Conservation (phyloP, 164 flowering plant species). For the Buxus sempervirens region DNA sequence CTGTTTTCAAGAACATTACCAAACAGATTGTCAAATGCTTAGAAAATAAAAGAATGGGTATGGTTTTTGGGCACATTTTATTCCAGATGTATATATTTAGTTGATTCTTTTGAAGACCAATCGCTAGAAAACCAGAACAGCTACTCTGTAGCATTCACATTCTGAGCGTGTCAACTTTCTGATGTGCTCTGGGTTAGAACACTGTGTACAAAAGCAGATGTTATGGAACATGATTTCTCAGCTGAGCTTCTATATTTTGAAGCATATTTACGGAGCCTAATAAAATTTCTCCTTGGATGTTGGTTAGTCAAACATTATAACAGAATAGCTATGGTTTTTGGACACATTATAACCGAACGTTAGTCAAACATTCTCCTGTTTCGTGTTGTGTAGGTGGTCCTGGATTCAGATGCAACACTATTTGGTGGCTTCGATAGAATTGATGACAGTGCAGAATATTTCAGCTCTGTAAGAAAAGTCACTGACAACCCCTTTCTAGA, state of each 20-base stretch:
- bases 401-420: conserved; percentile 76
- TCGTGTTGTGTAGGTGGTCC: conserved; percentile 51
- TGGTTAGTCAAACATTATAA: not conserved
- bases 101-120: too few relatives aligned
- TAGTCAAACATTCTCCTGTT: not conserved
- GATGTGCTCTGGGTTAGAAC: too few relatives aligned
- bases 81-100: too few relatives aligned
- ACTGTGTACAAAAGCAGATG: not conserved
- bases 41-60: too few relatives aligned
- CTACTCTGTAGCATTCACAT: too few relatives aligned
- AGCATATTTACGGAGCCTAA: not conserved
- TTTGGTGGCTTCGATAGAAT: conserved; percentile 87
- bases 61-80: too few relatives aligned
- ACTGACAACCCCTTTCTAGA: not conserved
- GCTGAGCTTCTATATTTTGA: not conserved
- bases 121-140: too few relatives aligned
- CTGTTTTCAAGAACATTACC: too few relatives aligned
- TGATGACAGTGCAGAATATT: conserved; percentile 63
- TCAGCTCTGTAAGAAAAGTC: conserved; percentile 57
- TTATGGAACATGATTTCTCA: not conserved
- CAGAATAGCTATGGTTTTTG: not conserved
- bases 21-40: too few relatives aligned
- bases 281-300: not conserved
- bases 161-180: too few relatives aligned
- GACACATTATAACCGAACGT: too few relatives aligned